Conservation (phyloP, 2,329 filamentous ascomycete species). For the Fusarium pininemorale region DNA sequence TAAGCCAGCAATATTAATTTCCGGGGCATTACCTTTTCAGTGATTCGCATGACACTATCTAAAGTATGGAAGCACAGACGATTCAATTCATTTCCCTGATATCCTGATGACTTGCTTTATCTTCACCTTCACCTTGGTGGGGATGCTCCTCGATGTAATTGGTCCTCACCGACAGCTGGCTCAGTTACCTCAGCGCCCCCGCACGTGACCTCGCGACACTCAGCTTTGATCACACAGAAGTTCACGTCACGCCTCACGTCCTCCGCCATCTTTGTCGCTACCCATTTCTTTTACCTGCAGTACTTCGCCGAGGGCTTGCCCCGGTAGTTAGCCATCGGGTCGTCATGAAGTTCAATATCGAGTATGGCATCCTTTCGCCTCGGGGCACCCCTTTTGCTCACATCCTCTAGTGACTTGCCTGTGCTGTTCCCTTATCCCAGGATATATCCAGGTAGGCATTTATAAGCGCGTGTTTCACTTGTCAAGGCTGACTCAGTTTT, state of each 20-base stretch:
- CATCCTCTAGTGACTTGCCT: slow-evolving; percentile 59
- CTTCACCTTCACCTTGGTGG: not conserved
- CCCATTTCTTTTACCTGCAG: slow-evolving; percentile 5
- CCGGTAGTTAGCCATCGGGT: slow-evolving; percentile 18
- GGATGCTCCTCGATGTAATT: not conserved
- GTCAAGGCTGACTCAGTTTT: not conserved
- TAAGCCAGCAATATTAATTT: not conserved
- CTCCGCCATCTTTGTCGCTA: slow-evolving; percentile 1
- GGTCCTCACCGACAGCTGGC: slow-evolving; percentile 8
- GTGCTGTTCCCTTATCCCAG: slow-evolving; percentile 67
- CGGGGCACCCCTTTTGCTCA: slow-evolving; percentile 24
- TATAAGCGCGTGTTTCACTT: not conserved
- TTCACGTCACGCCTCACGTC: slow-evolving; percentile 40
- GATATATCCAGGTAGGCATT: slow-evolving; percentile 63
- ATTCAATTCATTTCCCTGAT: not conserved
- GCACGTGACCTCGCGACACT: slow-evolving; percentile 47
- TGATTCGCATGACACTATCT: not conserved
- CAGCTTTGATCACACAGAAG: slow-evolving; percentile 30
- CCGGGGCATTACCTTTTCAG: not conserved
- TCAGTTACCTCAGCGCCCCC: slow-evolving; percentile 10
- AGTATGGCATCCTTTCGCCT: slow-evolving; percentile 48
- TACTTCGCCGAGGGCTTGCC: slow-evolving; percentile 26
- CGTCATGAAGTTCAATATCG: slow-evolving; percentile 63
- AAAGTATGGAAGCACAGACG: not conserved
- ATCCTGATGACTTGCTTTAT: not conserved